Conservation (phyloP, 164 flowering plant species). For the Vitis vinifera region ASM3070453v1 NC_081819.1:10890001-10890500, state of each 20-base stretch:
- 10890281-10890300: constrained; percentile 70
- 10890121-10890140: constrained; percentile 32
- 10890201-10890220: constrained; percentile 65
- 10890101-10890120: constrained; percentile 57
- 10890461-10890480: no score
- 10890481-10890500: no score
- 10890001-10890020: not conserved
- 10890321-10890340: constrained; percentile 94
- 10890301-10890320: constrained; percentile 60
- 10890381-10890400: no score
- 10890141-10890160: constrained; percentile 35
- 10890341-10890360: constrained; percentile 83
- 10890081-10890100: constrained; percentile 75
- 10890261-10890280: constrained; percentile 52
- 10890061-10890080: constrained; percentile 34
- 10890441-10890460: no score
- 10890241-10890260: constrained; percentile 64
- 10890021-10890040: not conserved
- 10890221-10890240: constrained; percentile 62
- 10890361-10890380: constrained; percentile 11
- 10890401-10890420: no score
- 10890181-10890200: constrained; percentile 61
- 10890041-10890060: not conserved
- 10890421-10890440: no score
- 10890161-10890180: constrained; percentile 68